Evolutionary conservation across 2,329 filamentous ascomycete species (phyloP), one percentile per base, ranked within the genome.

Genomic region (Basipetospora sp.): DNA sequence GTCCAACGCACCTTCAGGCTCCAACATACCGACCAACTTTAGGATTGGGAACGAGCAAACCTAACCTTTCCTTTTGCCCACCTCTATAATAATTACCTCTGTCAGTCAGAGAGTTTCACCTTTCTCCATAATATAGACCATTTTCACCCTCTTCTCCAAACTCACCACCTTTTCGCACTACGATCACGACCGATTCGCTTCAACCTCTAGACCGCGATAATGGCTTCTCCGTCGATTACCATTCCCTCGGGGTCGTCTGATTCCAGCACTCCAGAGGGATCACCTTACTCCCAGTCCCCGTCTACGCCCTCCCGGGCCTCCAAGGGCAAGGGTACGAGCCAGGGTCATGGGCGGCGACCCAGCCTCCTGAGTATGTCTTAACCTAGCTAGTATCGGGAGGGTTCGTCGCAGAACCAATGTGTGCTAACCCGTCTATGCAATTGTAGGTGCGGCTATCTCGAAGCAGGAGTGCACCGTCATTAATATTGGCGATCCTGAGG

Each of bases 401-500:
- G 6, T 25, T 25, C 22, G 25, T 22, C 32, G 22, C 19, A 40
- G 13, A 20, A 11, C 22, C 31, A 29, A 31, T 18, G 16, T 25
- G 15, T 27, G 18, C 36, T 45, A 58, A 50, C 43, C 17, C 29
- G 36, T 44, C n/a, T 35, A 25, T 11, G 6, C 22, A 25, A 25
- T 25, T 11, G 6, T 46, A 85, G 80, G 80, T 55, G 70, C 74
- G 30, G 77, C 80, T 14, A 65, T 87, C 43, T 74, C 74, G 31
- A 76, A 81, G 54, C 71, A 80, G 48, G 79, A 86, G 57, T 79
- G 79, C 50, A 85, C 77, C n/a, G 79, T 85, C 33, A 75, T 87
- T 55, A 82, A 86, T 53, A 74, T 88, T 46, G 80, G 78, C 30
- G 72, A 80, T 44, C 74, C 75, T 17, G 79, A 85, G 45, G 77